These are phyloP conservation scores for Ophiocordyceps camponoti-rufipedis DNA, from an alignment of 2,329 filamentous ascomycete species.

Conservation along the genomic window DNA sequence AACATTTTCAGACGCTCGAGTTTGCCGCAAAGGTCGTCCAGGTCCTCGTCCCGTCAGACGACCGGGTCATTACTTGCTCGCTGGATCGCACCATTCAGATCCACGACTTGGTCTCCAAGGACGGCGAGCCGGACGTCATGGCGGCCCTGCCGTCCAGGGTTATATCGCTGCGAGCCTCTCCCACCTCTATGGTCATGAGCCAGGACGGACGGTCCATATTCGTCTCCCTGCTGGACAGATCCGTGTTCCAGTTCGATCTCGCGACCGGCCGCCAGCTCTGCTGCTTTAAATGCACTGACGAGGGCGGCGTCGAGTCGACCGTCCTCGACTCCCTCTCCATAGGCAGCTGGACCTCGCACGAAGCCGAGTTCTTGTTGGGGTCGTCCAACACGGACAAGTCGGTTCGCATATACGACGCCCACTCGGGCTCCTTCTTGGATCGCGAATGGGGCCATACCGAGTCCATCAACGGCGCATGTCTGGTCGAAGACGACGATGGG, in stretches of 20 bases:
- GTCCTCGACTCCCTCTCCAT: constrained; percentile 63
- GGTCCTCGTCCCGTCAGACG: constrained; percentile 52
- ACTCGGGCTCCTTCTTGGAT: constrained; percentile 59
- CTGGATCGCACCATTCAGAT: constrained; percentile 76
- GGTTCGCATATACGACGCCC: constrained; percentile 70
- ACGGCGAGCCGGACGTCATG: constrained; percentile 42
- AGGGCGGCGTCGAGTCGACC: constrained; percentile 62
- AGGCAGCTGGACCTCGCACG: constrained; percentile 34
- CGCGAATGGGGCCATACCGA: constrained; percentile 93
- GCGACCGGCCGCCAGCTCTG: constrained; percentile 49
- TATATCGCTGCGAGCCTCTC: constrained; percentile 71
- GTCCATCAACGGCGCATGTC: constrained; percentile 67
- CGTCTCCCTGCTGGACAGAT: constrained; percentile 42
- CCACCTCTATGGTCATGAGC: constrained; percentile 63
- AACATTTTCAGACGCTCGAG: constrained; percentile 81
- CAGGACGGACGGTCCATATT: constrained; percentile 40
- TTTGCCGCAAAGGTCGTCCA: constrained; percentile 74
- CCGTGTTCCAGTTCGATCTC: constrained; percentile 42
- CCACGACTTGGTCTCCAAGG: constrained; percentile 56
- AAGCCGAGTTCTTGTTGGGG: constrained; percentile 55
- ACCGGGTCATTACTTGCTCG: constrained; percentile 70
- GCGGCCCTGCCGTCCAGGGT: constrained; percentile 64
- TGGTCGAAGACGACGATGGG: constrained; percentile 43
- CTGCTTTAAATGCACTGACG: constrained; percentile 70
- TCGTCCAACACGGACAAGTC: constrained; percentile 93